Conservation (phyloP, 805 yeast species). For the Kodamaea fukazawae region DNA sequence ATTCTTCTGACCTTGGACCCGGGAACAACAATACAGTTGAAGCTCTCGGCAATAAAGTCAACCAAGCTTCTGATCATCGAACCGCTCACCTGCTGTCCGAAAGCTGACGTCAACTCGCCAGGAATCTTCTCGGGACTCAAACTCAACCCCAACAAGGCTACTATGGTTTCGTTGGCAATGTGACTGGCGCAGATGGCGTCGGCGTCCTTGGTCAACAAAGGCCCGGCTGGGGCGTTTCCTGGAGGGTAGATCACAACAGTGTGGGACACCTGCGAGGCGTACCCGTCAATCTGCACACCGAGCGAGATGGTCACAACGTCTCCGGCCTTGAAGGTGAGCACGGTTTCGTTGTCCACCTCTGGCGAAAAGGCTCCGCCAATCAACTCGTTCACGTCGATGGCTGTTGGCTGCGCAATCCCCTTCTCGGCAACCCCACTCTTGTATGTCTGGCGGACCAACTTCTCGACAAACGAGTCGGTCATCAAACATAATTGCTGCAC, state of each 20-base stretch:
- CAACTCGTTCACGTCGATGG: conserved; percentile 79
- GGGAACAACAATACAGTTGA: conserved; percentile 83
- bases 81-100: conserved; percentile 57
- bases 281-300: conserved; percentile 95
- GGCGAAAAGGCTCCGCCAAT: conserved; percentile 76
- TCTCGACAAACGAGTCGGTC: conserved; percentile 72
- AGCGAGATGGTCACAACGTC: conserved; percentile 81
- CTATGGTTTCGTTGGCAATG: conserved; percentile 85
- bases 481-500: conserved; percentile 73
- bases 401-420: conserved; percentile 91
- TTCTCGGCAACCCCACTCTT: conserved; percentile 70
- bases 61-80: conserved; percentile 67
- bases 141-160: conserved; percentile 68
- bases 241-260: conserved; percentile 82
- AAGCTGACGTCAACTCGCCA: conserved; percentile 37
- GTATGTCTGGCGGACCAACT: conserved; percentile 59
- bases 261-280: conserved; percentile 83
- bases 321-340: conserved; percentile 58
- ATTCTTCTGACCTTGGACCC: conserved; percentile 90
- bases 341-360: conserved; percentile 62
- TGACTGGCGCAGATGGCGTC: conserved; percentile 89
- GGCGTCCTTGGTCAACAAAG: conserved; percentile 79
- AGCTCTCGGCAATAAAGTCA: conserved; percentile 81
- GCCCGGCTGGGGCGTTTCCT: conserved; percentile 63
- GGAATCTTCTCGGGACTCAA: conserved; percentile 76